Evolutionary conservation across 163 green algal species (phyloP).

Genomic region (Smithsoniella earleae): DNA sequence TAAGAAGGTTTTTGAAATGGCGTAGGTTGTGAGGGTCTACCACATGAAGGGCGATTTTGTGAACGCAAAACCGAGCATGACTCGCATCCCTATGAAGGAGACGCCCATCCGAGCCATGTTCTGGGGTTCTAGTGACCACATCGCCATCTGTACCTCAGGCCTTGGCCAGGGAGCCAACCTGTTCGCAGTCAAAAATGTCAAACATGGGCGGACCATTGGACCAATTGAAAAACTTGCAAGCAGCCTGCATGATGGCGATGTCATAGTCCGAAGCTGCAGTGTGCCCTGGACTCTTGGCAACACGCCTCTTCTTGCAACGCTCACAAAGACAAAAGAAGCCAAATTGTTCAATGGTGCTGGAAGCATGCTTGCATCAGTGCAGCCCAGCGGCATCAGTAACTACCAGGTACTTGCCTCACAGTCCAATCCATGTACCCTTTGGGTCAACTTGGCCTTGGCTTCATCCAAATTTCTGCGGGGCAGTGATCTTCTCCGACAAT

Average conservation of each 20-base stretch:
- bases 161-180: slow-evolving; percentile 19
- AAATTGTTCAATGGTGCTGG: neutral
- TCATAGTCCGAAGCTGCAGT: neutral
- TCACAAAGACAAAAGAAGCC: slow-evolving; percentile 25
- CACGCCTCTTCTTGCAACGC: slow-evolving; percentile 12
- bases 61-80: neutral
- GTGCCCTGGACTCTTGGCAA: neutral
- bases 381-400: slow-evolving; percentile 26
- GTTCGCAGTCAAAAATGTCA: neutral
- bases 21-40: slow-evolving; percentile 3
- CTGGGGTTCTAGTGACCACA: slow-evolving; percentile 1
- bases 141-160: neutral
- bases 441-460: no score
- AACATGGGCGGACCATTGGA: neutral
- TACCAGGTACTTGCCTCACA: slow-evolving; percentile 17
- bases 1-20: neutral
- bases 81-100: slow-evolving; percentile 14
- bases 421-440: no score
- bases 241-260: slow-evolving; percentile 5
- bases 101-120: neutral
- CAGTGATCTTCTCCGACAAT: no score
- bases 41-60: slow-evolving; percentile 12
- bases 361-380: slow-evolving; percentile 2
- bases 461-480: no score
- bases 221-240: neutral